Base-by-base conservation (phyloP, 2,329 filamentous ascomycete species). In the Thelonectria blattea region DNA sequence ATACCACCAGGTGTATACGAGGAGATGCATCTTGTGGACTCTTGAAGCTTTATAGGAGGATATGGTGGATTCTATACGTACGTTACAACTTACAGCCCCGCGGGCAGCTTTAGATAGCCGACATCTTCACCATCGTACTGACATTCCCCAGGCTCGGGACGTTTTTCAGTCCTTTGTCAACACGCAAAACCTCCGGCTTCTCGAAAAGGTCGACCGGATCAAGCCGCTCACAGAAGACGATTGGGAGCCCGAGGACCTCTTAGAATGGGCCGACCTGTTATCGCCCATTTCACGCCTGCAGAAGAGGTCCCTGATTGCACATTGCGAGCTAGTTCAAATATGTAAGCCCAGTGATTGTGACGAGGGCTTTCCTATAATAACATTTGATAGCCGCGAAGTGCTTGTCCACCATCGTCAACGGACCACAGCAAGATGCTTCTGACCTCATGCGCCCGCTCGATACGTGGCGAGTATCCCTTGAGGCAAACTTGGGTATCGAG, bases 21-120 rank as follows among this genome's bases (percentile, higher is more conserved):
- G 34, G 57, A 5, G 59, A 63, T 22, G 20, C 2, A 3, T 52
- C 47, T 10, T 20, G 27, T 12, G 49, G 7, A 24, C 24, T 34
- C 6, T 30, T 47, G 1, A 65, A 53, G 0, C 2, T 68, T 3
- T 64, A 65, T 4, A 24, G 59, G 2, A 42, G 64, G 2, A 68
- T 68, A 0, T 68, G 66, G 66, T 68, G 59, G 66, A 27, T 48
- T 47, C 32, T 68, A 0, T 58, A 68, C 34, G 65, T 68, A 17
- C 34, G 65, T 39, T 15, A 0, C 4, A 1, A 8, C 43, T 37
- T n/a, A n/a, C n/a, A n/a, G n/a, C n/a, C n/a, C n/a, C n/a, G n/a
- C n/a, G n/a, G n/a, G n/a, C n/a, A 22, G 12, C 18, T 12, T 43
- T 8, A 12, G 3, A 4, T 22, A n/a, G 8, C 34, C 17, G 14